Base-by-base conservation (phyloP, 1,284 basidiomycete species). In the Fomitopsis pinicola region DNA sequence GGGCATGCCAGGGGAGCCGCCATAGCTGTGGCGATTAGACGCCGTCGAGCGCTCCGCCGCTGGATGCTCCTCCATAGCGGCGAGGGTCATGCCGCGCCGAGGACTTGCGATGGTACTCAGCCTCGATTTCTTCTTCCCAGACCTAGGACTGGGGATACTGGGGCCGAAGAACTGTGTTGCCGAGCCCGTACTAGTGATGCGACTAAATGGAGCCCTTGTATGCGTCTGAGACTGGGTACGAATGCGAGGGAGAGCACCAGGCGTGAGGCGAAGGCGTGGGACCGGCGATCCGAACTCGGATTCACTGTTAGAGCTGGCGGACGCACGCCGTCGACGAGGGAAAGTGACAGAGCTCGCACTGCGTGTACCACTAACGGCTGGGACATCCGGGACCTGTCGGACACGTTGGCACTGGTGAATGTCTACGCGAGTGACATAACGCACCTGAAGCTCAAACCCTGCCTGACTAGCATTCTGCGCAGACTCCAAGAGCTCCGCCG, bases 101-200 rank as follows among this genome's bases (percentile, higher is more conserved):
- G 52, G 52, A 38, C 52, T 54, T 40, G 52, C 36, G 36, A 38
- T 35, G 17, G 68, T 60, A 28, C 62, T 54, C 46, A 66, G 46
- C 55, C 64, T 62, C 48, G 62, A 55, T 46, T 67, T 67, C 45
- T 64, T 68, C 26, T 66, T 57, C 61, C 67, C 55, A 68, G 62
- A 14, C 63, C 68, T 60, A 66, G 69, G 42, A 67, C 66, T 57
- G 22, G 66, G 65, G 42, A 90, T 88, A 35, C 82, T 67, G 6
- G 89, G 88, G 1, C 88, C 88, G 66, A 91, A 91, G 72, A 92
- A 91, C 6, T 89, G 71, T 0, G 88, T 87, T 4, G 86, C 88
- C 2, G 87, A 86, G 42, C 75, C 74, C n/a, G 72, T 65, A 60
- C 78, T 80, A 55, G 78, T 67, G 0, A 80, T 71, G 19, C 81